A percentile compares a stretch with the other conserved stretches of the same genome.
These are phyloP conservation scores for Quercus gilva DNA, from an alignment of 306 rosid species.

Conservation along the genomic window DNA sequence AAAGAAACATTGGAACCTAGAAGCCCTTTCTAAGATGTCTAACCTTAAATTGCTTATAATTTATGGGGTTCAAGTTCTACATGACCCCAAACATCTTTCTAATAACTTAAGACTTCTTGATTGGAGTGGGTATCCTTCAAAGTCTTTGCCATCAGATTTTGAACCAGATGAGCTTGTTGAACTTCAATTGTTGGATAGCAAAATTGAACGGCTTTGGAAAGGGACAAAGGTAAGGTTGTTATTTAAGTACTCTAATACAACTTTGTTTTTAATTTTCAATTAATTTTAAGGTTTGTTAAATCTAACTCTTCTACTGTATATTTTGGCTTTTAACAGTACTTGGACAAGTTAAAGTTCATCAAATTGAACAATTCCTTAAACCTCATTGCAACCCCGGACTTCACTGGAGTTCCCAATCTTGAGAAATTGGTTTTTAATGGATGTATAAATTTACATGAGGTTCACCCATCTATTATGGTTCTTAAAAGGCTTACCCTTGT, in stretches of 20 bases:
- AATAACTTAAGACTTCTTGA: no score
- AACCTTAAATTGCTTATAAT: neutral
- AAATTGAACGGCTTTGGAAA: neutral
- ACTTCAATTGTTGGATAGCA: no score
- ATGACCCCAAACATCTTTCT: no score
- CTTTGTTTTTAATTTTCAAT: no score
- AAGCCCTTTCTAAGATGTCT: conserved; percentile 28
- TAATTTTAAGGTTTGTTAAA: no score
- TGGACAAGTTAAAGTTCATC: neutral
- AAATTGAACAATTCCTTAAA: neutral
- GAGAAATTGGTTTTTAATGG: neutral
- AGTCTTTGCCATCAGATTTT: no score
- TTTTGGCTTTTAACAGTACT: neutral
- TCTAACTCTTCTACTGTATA: neutral
- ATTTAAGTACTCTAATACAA: no score
- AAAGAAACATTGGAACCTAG: conserved; percentile 17
- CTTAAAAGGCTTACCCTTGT: neutral
- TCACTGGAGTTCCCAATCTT: neutral
- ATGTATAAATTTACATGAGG: neutral
- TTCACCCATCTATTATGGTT: neutral
- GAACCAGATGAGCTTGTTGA: no score
- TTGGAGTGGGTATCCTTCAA: no score
- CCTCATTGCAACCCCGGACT: neutral
- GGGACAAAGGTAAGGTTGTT: no score
- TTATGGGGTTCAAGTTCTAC: no score